Percentiles rank a stretch among this genome's conserved stretches.
Evolutionary conservation across 306 rosid genomes (phyloP).

Genomic region (Clitoria ternatea): DNA sequence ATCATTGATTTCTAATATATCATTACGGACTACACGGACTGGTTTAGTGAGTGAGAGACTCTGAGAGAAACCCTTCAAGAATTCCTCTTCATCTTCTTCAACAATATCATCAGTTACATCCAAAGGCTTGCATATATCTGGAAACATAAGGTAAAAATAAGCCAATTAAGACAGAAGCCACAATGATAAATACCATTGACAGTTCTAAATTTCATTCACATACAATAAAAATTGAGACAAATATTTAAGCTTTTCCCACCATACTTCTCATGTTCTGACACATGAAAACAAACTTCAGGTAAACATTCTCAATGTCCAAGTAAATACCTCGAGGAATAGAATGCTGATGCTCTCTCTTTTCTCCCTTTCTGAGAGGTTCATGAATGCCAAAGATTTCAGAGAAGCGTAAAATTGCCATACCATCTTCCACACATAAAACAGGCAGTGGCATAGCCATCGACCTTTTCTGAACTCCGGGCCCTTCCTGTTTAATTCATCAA

Average conservation of each 20-base stretch:
- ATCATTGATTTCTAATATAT: constrained; percentile 38
- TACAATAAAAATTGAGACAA: not conserved
- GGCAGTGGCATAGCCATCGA: constrained; percentile 57
- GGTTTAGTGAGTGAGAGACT: constrained; percentile 42
- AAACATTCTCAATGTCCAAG: constrained; percentile 5
- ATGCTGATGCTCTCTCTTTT: constrained; percentile 73
- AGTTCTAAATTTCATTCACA: constrained; percentile 14
- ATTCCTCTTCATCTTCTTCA: constrained; percentile 96
- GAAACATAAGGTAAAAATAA: constrained; percentile 14
- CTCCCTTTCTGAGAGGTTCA: constrained; percentile 69
- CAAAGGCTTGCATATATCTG: constrained; percentile 63
- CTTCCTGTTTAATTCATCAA: constrained; percentile 45
- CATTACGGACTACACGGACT: constrained; percentile 34
- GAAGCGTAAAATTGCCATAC: constrained; percentile 72
- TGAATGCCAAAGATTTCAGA: constrained; percentile 91
- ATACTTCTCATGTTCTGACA: constrained; percentile 7
- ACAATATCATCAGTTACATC: constrained; percentile 58
- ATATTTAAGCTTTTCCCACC: constrained; percentile 10
- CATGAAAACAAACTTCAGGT: constrained; percentile 14
- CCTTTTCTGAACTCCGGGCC: constrained; percentile 47
- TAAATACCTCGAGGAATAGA: constrained; percentile 62
- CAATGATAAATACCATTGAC: constrained; percentile 4
- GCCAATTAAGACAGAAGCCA: constrained; percentile 19
- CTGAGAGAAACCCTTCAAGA: constrained; percentile 53
- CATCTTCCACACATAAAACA: constrained; percentile 83